Percentiles rank a stretch among this genome's conserved stretches.
Conservation (phyloP, 306 rosid species). For the Malus sieversii region DNA sequence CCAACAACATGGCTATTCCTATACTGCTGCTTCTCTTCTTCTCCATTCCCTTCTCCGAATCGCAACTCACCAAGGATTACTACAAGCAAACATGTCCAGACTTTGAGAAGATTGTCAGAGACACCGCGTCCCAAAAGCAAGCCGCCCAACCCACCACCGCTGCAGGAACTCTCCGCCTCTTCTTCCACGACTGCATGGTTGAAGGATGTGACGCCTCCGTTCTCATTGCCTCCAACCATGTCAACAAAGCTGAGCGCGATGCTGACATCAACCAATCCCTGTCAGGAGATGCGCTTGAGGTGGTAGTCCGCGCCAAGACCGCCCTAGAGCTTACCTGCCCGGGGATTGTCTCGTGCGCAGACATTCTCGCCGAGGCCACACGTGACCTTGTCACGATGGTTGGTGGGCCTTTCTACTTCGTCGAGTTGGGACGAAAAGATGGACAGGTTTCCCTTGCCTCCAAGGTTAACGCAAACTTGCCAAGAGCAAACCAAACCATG, state of each 20-base stretch:
- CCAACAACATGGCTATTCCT: slow-evolving; percentile 7
- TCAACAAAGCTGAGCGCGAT: slow-evolving; percentile 39
- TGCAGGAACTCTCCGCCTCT: slow-evolving; percentile 39
- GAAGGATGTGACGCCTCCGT: slow-evolving; percentile 47
- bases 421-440: slow-evolving; percentile 39
- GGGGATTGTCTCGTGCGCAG: slow-evolving; percentile 47
- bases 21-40: background rate
- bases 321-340: slow-evolving; percentile 49
- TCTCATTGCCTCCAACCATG: slow-evolving; percentile 27
- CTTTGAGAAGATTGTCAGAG: slow-evolving; percentile 25
- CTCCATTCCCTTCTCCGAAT: slow-evolving; percentile 10
- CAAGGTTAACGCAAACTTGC: slow-evolving; percentile 26
- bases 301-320: slow-evolving; percentile 29
- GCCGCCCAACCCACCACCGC: slow-evolving; percentile 33
- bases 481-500: slow-evolving; percentile 20
- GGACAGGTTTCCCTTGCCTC: slow-evolving; percentile 25
- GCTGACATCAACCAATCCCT: slow-evolving; percentile 38
- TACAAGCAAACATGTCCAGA: slow-evolving; percentile 38
- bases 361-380: slow-evolving; percentile 38
- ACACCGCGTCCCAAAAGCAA: slow-evolving; percentile 26
- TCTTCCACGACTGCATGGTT: slow-evolving; percentile 44
- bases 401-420: slow-evolving; percentile 44
- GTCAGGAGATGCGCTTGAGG: slow-evolving; percentile 42
- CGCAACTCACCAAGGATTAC: slow-evolving; percentile 29
- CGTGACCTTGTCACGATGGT: slow-evolving; percentile 40